A percentile compares a stretch with the other conserved stretches of the same genome.
These are phyloP conservation scores for Stephania cephalantha DNA, from an alignment of 164 flowering plant genomes.

Conservation along the genomic window DNA sequence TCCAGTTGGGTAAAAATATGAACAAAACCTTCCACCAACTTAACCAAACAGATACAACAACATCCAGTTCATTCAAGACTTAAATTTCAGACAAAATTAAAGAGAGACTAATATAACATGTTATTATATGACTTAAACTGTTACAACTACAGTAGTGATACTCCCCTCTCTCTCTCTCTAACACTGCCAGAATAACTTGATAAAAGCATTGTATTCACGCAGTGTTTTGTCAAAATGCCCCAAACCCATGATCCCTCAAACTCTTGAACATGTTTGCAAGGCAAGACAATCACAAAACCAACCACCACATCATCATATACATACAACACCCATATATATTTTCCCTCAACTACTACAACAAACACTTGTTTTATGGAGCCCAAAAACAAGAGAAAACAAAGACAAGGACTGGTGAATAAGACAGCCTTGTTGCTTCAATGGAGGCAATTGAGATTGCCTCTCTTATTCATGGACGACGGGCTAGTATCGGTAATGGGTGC, in stretches of 20 bases:
- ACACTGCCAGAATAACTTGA: background rate
- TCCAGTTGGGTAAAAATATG: too few relatives aligned
- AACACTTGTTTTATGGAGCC: background rate
- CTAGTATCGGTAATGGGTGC: background rate
- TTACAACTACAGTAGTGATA: background rate
- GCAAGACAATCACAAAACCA: background rate
- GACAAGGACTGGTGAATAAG: background rate
- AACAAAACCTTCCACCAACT: too few relatives aligned
- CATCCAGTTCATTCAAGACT: too few relatives aligned
- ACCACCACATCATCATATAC: background rate
- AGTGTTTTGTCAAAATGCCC: slow-evolving; percentile 1
- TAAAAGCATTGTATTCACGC: background rate
- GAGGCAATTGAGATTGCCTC: slow-evolving; percentile 8
- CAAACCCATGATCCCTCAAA: background rate
- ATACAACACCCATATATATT: background rate
- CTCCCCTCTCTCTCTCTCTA: background rate
- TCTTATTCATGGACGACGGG: slow-evolving; percentile 2
- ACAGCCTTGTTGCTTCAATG: slow-evolving; percentile 1
- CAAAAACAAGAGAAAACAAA: background rate
- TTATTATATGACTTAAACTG: background rate
- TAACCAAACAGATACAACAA: too few relatives aligned
- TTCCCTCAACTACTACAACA: background rate
- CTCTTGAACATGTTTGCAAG: background rate
- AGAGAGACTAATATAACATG: background rate
- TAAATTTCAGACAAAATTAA: too few relatives aligned